Conservation (phyloP, 495 filamentous ascomycete genomes). For the Xylaria castorea region DNA sequence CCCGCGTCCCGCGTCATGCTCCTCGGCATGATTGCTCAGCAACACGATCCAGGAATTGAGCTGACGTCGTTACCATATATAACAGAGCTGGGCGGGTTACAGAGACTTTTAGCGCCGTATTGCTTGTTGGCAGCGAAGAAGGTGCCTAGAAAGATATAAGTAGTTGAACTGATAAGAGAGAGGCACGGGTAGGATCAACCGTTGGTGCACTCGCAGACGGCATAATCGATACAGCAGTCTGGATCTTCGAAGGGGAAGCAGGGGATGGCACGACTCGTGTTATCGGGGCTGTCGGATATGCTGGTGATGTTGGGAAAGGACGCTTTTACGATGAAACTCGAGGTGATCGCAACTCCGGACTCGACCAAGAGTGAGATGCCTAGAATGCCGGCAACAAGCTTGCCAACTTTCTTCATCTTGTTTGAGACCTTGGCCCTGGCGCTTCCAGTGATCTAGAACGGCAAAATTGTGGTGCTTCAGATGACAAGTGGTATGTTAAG, state of each 20-base stretch:
- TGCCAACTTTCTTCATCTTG: neutral
- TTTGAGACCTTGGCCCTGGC: neutral
- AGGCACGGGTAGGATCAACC: constrained; percentile 19
- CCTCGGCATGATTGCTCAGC: constrained; percentile 13
- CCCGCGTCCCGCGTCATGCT: neutral
- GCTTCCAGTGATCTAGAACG: neutral
- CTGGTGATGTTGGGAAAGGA: constrained; percentile 11
- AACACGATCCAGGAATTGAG: constrained; percentile 35
- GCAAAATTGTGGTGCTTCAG: neutral
- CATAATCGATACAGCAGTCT: constrained; percentile 32
- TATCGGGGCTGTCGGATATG: neutral
- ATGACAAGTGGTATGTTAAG: neutral
- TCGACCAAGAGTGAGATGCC: neutral
- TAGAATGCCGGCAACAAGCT: neutral
- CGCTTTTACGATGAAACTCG: neutral
- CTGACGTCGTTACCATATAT: constrained; percentile 31
- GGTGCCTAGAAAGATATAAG: constrained; percentile 23
- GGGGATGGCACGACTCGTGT: neutral
- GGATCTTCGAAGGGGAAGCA: constrained; percentile 39
- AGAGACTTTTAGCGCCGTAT: constrained; percentile 26
- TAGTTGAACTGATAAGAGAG: neutral
- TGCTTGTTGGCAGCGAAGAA: constrained; percentile 33
- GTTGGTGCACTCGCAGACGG: constrained; percentile 36
- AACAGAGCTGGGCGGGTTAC: constrained; percentile 28
- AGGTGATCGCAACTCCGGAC: neutral